Evolutionary conservation across 345 rosid genomes (phyloP).

Genomic region (Murraya koenigii): DNA sequence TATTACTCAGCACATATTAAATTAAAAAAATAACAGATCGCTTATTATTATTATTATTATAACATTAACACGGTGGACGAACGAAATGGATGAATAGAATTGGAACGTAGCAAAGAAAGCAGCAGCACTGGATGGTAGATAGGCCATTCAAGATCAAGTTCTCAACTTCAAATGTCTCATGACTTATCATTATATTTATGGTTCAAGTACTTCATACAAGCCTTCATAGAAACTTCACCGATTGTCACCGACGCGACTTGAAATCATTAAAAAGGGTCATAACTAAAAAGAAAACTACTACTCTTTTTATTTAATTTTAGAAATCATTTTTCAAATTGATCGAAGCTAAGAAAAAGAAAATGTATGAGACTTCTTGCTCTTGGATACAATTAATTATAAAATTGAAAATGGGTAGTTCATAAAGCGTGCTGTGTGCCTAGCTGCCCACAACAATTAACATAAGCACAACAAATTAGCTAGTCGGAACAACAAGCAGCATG

Average conservation of each 20-base stretch:
- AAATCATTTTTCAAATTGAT: no score
- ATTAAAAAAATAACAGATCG: no score
- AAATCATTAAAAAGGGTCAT: neutral
- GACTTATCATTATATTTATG: neutral
- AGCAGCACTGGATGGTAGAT: neutral
- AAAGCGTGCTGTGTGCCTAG: neutral
- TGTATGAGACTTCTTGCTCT: neutral
- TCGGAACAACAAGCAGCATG: conserved; percentile 17
- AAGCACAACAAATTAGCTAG: neutral
- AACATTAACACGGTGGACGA: neutral
- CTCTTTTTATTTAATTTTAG: no score
- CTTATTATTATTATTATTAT: neutral
- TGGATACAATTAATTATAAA: neutral
- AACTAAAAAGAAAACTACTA: no score
- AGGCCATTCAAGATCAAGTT: neutral
- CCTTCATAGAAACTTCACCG: neutral
- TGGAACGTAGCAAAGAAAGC: no score
- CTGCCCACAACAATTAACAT: conserved; percentile 4
- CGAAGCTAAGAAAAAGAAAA: no score
- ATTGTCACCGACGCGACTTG: neutral
- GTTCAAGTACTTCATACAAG: neutral
- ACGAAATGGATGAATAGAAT: neutral
- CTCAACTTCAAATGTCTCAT: neutral
- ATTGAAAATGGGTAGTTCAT: neutral
- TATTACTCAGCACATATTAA: neutral